Evolutionary conservation across 805 yeast species (phyloP).

Genomic region (Myxozyma sirexii): DNA sequence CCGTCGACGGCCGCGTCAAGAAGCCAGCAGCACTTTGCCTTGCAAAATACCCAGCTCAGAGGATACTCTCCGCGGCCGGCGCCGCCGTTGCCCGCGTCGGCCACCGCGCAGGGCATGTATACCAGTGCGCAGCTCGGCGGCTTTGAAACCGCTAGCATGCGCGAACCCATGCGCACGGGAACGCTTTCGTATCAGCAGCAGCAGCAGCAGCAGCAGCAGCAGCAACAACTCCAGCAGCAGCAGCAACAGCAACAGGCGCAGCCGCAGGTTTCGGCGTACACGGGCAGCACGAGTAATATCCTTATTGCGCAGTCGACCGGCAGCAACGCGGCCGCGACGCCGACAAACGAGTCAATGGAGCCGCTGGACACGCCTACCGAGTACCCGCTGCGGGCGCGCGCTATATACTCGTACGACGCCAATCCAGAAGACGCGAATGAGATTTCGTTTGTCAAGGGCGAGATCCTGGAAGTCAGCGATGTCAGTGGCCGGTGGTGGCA

Average conservation of each 20-base stretch:
- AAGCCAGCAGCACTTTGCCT: background rate
- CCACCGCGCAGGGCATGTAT: conserved; percentile 35
- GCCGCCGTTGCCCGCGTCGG: background rate
- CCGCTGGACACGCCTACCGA: conserved; percentile 43
- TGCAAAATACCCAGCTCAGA: background rate
- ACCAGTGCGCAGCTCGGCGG: conserved; percentile 47
- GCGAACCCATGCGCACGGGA: conserved; percentile 14
- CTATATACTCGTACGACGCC: conserved; percentile 83
- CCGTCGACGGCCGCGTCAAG: background rate
- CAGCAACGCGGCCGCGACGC: conserved; percentile 15
- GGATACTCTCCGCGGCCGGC: conserved; percentile 8
- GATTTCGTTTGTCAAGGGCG: conserved; percentile 86
- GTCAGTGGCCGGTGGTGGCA: conserved; percentile 99
- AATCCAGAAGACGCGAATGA: conserved; percentile 93
- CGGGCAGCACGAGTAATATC: background rate
- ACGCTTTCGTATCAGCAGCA: background rate
- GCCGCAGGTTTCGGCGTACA: background rate
- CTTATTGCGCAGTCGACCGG: conserved; percentile 17
- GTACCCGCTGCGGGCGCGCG: conserved; percentile 84
- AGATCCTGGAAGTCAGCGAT: conserved; percentile 86
- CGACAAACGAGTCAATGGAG: conserved; percentile 21
- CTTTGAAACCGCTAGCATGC: conserved; percentile 44
- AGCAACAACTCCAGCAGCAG: conserved; percentile 1
- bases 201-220: conserved; percentile 2
- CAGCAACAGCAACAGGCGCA: conserved; percentile 1